Percentiles rank a stretch among this genome's conserved stretches.
phyloP scores from a whole-genome alignment of 441 rosid species.

The Euphorbia celastroides region DNA sequence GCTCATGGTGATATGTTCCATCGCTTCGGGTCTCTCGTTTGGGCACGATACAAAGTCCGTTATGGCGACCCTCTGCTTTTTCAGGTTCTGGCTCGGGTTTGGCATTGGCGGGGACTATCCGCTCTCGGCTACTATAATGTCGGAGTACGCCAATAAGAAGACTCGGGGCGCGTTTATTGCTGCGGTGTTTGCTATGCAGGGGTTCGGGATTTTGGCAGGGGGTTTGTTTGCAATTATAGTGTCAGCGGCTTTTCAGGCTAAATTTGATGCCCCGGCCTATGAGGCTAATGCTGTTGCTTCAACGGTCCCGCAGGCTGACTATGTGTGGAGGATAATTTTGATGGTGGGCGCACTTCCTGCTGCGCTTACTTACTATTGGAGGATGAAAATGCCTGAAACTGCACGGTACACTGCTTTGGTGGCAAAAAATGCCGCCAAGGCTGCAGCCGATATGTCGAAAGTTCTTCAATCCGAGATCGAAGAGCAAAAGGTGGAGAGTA shows the following conservation, averaged over 20 bases:
- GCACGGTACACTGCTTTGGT: slow-evolving; percentile 87
- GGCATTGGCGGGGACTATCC: slow-evolving; percentile 97
- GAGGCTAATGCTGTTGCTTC: slow-evolving; percentile 47
- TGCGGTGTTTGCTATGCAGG: slow-evolving; percentile 91
- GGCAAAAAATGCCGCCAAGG: slow-evolving; percentile 65
- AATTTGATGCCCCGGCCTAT: slow-evolving; percentile 48
- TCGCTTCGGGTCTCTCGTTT: slow-evolving; percentile 64
- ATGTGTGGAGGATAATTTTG: slow-evolving; percentile 63
- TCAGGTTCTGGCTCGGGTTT: slow-evolving; percentile 88
- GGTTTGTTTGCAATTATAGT: slow-evolving; percentile 58
- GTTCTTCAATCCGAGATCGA: slow-evolving; percentile 65
- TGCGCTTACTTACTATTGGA: slow-evolving; percentile 64
- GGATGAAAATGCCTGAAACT: slow-evolving; percentile 86
- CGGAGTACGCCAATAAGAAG: slow-evolving; percentile 79
- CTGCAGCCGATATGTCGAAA: slow-evolving; percentile 74
- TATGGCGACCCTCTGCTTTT: slow-evolving; percentile 74
- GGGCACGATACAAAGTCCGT: slow-evolving; percentile 45
- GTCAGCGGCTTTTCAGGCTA: slow-evolving; percentile 36
- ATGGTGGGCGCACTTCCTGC: slow-evolving; percentile 83
- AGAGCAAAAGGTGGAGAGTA: slow-evolving; percentile 34
- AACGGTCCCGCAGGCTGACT: slow-evolving; percentile 64
- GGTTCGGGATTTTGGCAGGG: slow-evolving; percentile 73
- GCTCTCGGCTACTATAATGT: slow-evolving; percentile 82
- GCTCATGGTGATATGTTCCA: slow-evolving; percentile 62
- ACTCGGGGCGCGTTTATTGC: slow-evolving; percentile 87